A percentile compares a stretch with the other conserved stretches of the same genome.
Conservation (phyloP, 768 basidiomycete species). For the Clitopilus hobsonii region DNA sequence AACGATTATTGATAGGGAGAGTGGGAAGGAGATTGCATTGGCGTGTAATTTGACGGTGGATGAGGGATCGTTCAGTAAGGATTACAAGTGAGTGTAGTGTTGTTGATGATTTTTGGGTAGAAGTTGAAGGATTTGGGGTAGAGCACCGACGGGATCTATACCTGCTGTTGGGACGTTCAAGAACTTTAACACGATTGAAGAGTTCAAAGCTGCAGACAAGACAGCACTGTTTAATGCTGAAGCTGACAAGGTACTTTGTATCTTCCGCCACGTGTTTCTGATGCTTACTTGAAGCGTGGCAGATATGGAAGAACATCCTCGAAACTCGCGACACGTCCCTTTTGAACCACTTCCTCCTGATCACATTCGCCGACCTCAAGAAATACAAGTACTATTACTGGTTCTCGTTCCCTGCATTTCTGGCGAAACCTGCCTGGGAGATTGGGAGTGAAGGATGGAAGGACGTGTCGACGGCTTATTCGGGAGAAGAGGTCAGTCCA, state of each 20-base stretch:
- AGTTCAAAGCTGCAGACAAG: constrained; percentile 90
- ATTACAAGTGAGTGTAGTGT: constrained; percentile 26
- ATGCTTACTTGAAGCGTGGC: not conserved
- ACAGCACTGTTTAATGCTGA: constrained; percentile 74
- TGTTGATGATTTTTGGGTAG: no score
- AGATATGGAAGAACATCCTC: constrained; percentile 71
- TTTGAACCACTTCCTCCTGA: constrained; percentile 78
- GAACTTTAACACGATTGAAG: constrained; percentile 97
- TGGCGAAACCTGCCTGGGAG: constrained; percentile 88
- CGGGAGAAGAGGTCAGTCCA: constrained; percentile 33
- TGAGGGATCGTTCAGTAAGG: constrained; percentile 56
- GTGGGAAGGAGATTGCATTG: constrained; percentile 68
- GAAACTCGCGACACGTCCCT: constrained; percentile 46
- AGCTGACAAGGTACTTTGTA: constrained; percentile 53
- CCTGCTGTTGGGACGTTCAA: constrained; percentile 65
- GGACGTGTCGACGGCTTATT: constrained; percentile 40
- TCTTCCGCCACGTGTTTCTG: constrained; percentile 1
- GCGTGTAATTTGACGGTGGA: constrained; percentile 64
- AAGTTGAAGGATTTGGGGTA: no score
- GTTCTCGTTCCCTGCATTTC: constrained; percentile 95
- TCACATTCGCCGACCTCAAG: constrained; percentile 96
- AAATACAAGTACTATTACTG: constrained; percentile 98
- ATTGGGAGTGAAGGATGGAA: constrained; percentile 60
- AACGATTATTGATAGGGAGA: constrained; percentile 71
- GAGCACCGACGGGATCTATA: constrained; percentile 45